A percentile compares a stretch with the other conserved stretches of the same genome.
phyloP scores from a whole-genome alignment of 1,284 basidiomycete species.

The Naganishia sp. region DNA sequence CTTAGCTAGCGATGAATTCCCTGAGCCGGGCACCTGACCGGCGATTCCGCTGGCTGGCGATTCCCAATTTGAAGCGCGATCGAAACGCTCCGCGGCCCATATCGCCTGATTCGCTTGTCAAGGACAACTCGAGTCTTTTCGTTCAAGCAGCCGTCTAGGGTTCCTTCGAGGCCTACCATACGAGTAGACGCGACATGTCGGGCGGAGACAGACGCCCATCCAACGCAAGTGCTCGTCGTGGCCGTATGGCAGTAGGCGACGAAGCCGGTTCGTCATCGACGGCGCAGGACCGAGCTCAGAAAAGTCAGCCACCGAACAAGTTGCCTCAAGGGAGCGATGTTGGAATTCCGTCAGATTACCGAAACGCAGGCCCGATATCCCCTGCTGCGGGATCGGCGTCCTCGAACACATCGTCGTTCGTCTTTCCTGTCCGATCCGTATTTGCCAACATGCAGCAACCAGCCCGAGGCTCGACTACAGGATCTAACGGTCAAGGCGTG shows the following conservation, averaged over 20 bases:
- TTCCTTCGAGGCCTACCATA: neutral
- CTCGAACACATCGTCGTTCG: conserved; percentile 26
- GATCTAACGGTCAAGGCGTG: neutral
- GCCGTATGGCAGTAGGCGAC: neutral
- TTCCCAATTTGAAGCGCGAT: no score
- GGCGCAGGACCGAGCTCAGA: neutral
- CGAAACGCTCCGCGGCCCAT: no score
- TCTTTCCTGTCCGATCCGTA: conserved; percentile 33
- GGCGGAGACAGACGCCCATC: neutral
- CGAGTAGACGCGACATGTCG: neutral
- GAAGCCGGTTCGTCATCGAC: neutral
- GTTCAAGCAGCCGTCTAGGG: no score
- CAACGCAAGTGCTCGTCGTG: neutral
- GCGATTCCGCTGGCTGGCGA: no score
- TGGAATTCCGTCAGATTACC: neutral
- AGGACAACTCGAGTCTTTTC: no score
- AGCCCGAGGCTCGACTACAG: conserved; percentile 2
- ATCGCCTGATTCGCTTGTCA: no score
- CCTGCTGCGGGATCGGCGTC: conserved; percentile 15
- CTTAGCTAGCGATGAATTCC: no score
- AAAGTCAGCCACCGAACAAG: neutral
- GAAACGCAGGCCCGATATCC: conserved; percentile 1
- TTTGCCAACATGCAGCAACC: conserved; percentile 31
- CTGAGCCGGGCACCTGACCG: no score
- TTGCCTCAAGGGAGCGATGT: neutral